Base-by-base conservation (phyloP, 352 stramenopile genomes). In the Phytophthora multivora region DNA sequence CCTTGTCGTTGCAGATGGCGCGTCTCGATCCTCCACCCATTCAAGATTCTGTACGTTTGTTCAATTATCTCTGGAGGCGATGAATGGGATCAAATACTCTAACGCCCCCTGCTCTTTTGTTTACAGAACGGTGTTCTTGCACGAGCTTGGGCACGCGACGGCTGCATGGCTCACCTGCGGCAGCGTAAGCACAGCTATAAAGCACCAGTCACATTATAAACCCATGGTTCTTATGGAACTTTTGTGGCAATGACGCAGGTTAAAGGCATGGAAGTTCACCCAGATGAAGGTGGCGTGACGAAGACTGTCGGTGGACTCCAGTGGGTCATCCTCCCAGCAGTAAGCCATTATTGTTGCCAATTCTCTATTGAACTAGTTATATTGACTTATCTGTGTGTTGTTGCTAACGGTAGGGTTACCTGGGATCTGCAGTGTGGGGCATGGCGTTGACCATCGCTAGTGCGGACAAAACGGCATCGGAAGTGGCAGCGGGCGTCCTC, bases 251-350 rank as follows among this genome's bases (percentile, higher is more conserved):
- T 51, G 4, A 19, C 55, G 10, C 53, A 89, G 77, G 87, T 96
- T 33, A 90, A 83, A 63, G 83, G 87, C 36, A 96, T 96, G 87
- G 86, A 96, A 60, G 88, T 96, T 48, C 84, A 96, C 45, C 86
- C 83, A 31, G 83, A 96, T 43, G 88, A 96, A 79, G 88, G 88
- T 23, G 88, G 88, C 43, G 86, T 94, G 51, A 96, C 88, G 39
- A 95, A 92, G 57, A 91, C 81, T 15, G 71, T 86, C 47, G 86
- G 86, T 40, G 86, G 86, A 12, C 53, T 86, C 38, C 67, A 80
- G 52, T 90, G 82, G 73, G 70, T 91, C 59, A 90, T 94, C 52
- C 69, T 94, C 3, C 80, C 86, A 30, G 86, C 86, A 2, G 83
- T 90, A 71, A 30, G 76, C n/a, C n/a, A n/a, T 74, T 13, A 23